A percentile compares a stretch with the other conserved stretches of the same genome.
Conservation (phyloP, 108 stramenopile species). For the Fragilaria crotonensis region DNA sequence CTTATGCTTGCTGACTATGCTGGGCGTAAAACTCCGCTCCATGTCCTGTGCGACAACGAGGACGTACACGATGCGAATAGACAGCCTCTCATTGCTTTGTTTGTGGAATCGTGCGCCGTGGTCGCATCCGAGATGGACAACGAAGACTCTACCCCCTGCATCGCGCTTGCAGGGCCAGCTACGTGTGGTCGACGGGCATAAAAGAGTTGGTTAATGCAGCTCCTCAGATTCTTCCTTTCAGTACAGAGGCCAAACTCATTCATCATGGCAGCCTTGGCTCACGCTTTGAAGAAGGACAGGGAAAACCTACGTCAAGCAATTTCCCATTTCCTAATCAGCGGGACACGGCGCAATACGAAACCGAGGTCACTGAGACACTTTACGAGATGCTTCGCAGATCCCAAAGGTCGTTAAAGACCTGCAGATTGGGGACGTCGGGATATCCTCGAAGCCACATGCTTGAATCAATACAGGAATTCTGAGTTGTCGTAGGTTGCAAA, state of each 20-base stretch:
- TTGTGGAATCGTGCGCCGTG: not conserved
- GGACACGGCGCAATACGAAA: not conserved
- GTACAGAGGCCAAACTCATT: not conserved
- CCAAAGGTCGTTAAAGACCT: not conserved
- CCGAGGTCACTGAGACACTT: too few relatives aligned
- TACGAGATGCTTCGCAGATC: not conserved
- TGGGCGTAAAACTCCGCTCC: not conserved
- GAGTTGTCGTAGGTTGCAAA: conserved; percentile 18
- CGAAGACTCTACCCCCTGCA: not conserved
- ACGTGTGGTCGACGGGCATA: not conserved
- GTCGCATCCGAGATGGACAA: not conserved
- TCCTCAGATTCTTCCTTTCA: not conserved
- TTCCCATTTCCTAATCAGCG: not conserved
- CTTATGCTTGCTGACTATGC: not conserved
- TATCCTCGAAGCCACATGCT: not conserved
- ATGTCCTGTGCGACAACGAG: not conserved
- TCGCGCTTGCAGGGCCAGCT: not conserved
- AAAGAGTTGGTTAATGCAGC: not conserved
- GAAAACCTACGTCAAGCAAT: not conserved
- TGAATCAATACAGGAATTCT: conserved; percentile 1
- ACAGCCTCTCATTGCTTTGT: not conserved
- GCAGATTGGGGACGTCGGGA: not conserved
- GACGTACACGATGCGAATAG: not conserved
- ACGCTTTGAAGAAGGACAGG: not conserved
- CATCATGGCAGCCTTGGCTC: not conserved